Base-by-base conservation (phyloP, 2,329 filamentous ascomycete genomes). In the Chrysoporthe cubensis region DNA sequence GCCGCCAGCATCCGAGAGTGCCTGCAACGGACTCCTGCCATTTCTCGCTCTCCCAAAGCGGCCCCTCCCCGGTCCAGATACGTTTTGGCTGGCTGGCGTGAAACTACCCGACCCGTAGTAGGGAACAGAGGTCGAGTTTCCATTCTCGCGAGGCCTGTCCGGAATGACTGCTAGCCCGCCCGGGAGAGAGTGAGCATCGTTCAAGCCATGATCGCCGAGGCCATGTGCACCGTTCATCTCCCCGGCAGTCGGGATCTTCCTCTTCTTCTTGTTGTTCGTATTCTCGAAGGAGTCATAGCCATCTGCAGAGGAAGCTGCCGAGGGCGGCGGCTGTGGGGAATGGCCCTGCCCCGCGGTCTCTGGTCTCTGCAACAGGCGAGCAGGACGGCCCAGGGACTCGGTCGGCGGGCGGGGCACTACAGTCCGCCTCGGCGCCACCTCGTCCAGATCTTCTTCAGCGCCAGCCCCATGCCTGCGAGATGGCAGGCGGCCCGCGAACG, bases 231-330 rank as follows among this genome's bases (percentile, higher is more conserved):
- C 79, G 62, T 80, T 81, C 26, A 84, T 84, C 74, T 92, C 91
- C 21, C 92, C 91, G 11, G 93, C 93, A 0, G 94, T 94, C 0
- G 96, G 96, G 48, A 99, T 98, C 81, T 99, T 99, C 73, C 96
- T 88, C 80, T 99, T 98, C 83, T 98, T 99, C 81, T 99, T 99
- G 78, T 99, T 99, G 78, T 97, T 98, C 46, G 93, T 97, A 75
- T 98, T 98, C 79, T 99, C 96, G 74, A 97, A 97, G 7, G 93
- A 96, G 78, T 99, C 96, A 78, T 98, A 98, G 16, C 94, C 94
- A 77, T 98, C 95, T 13, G 88, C 82, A 2, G 90, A 91, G 4
- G 90, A 91, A 6, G 87, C 85, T 34, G 90, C 89, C 14, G 92
- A 93, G 56, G 85, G 86, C 61, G 90, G 86, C 32, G 88, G 87